Conservation (phyloP, 1,284 basidiomycete genomes). For the Malassezia brasiliensis region DNA sequence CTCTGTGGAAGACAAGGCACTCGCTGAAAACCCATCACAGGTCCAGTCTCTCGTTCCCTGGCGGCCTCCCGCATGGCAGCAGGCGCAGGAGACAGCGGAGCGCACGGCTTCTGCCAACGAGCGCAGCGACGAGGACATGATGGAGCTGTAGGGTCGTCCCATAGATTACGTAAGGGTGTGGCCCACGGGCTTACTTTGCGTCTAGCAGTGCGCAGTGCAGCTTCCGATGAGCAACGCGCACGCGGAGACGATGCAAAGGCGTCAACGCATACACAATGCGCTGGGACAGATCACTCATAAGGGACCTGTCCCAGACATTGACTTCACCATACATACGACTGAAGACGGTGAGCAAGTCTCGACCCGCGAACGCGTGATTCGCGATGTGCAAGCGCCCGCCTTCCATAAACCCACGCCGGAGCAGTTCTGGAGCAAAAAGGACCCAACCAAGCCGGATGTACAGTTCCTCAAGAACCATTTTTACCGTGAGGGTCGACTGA, state of each 20-base stretch:
- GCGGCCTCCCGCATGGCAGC: slow-evolving; percentile 7
- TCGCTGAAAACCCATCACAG: background rate
- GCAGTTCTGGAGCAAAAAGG: slow-evolving; percentile 59
- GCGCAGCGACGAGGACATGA: background rate
- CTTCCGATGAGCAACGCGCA: slow-evolving; percentile 1
- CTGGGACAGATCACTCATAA: slow-evolving; percentile 41
- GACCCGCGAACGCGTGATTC: slow-evolving; percentile 50
- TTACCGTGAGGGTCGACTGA: slow-evolving; percentile 79
- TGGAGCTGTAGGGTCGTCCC: background rate
- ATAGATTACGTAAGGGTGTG: background rate
- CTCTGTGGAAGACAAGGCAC: background rate
- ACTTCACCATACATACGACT: slow-evolving; percentile 50
- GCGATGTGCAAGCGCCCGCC: slow-evolving; percentile 55
- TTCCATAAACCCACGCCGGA: slow-evolving; percentile 82
- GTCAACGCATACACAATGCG: slow-evolving; percentile 35
- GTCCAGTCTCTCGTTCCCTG: slow-evolving; percentile 5
- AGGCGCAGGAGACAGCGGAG: no score
- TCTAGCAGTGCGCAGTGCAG: no score
- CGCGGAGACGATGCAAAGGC: slow-evolving; percentile 11
- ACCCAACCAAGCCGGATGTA: slow-evolving; percentile 55
- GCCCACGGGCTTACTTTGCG: background rate
- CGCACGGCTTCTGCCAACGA: background rate
- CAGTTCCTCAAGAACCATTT: slow-evolving; percentile 98
- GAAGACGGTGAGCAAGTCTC: slow-evolving; percentile 50
- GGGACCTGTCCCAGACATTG: slow-evolving; percentile 39